Evolutionary conservation across 768 basidiomycete species (phyloP), one percentile per base, ranked within the genome.

Genomic region (Termitomyces sp.): DNA sequence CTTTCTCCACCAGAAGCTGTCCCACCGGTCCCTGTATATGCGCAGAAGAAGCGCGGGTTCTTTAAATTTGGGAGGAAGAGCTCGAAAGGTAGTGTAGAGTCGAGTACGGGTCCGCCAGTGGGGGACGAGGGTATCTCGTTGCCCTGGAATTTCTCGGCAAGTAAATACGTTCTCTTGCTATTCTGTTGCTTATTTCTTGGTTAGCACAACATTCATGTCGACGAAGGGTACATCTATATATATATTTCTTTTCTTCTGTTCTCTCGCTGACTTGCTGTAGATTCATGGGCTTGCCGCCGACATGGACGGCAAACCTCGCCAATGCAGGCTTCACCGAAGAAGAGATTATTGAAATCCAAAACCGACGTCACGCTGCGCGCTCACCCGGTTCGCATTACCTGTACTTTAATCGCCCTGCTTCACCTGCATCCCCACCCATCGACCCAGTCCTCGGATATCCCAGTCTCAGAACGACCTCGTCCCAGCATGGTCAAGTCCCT

Each of bases 71-170:
- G 68, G 5, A 76, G 70, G 59, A 71, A 70, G 12, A 70, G 69
- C 58, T 71, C 72, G 33, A 70, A 67, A 53, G 62, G 64, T 12
- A 64, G 63, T 18, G 8, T 62, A 69, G 14, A 33, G 49, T 60
- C 10, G 58, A 56, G 20, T 65, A 67, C 8, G 40, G n/a, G 20
- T 63, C 68, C 24, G n/a, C 64, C 69, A 9, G 57, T 62, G 16
- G 81, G 80, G 6, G 87, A 90, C 61, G 81, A 84, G 18, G 79
- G 77, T 26, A 87, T 91, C 44, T 85, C 87, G 0, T 61, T 74
- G 60, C 89, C 89, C 4, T 90, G 84, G 82, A 89, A 89, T 67
- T 88, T 90, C 59, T 86, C 86, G 79, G 87, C 84, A 66, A 47
- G 81, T 70, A 26, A 46, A 3, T 16, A 6, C 0, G 26, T 58